Evolutionary conservation across 192 early-diverging fungal species (phyloP).

Genomic region (Backusella liffmaniae): DNA sequence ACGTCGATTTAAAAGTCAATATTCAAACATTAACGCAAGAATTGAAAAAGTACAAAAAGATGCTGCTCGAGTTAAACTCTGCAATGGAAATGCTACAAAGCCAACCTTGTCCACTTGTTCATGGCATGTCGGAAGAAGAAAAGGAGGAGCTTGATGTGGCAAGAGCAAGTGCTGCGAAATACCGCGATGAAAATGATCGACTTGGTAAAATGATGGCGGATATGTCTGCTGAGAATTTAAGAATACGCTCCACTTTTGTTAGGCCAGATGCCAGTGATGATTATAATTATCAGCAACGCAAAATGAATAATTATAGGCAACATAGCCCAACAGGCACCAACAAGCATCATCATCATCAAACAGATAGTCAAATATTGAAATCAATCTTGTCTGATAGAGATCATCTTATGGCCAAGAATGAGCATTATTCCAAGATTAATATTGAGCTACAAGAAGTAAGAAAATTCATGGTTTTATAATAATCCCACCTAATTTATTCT

Average conservation of each 20-base stretch:
- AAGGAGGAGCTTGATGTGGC: conserved; percentile 34
- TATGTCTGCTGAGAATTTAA: conserved; percentile 18
- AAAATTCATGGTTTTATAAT: not conserved
- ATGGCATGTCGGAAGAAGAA: conserved; percentile 45
- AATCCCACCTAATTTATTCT: too few species aligned
- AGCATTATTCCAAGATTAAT: conserved; percentile 5
- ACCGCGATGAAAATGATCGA: conserved; percentile 28
- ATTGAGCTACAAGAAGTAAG: conserved; percentile 12
- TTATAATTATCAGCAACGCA: not conserved
- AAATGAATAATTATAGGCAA: not conserved
- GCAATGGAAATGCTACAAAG: conserved; percentile 45
- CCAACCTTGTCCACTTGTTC: conserved; percentile 36
- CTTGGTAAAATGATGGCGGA: conserved; percentile 23
- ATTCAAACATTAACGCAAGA: conserved; percentile 44
- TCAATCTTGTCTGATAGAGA: conserved; percentile 25
- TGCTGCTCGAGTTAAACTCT: conserved; percentile 42
- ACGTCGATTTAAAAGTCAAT: conserved; percentile 49
- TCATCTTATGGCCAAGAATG: not conserved
- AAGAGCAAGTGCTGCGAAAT: conserved; percentile 15
- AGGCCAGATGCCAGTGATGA: not conserved
- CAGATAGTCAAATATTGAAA: conserved; percentile 13
- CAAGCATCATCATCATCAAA: not conserved
- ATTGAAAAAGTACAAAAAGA: conserved; percentile 47
- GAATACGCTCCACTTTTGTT: not conserved
- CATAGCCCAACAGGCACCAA: not conserved